Evolutionary conservation across 257 asterid genomes (phyloP).

Genomic region (Nicotiana benthamiana): DNA sequence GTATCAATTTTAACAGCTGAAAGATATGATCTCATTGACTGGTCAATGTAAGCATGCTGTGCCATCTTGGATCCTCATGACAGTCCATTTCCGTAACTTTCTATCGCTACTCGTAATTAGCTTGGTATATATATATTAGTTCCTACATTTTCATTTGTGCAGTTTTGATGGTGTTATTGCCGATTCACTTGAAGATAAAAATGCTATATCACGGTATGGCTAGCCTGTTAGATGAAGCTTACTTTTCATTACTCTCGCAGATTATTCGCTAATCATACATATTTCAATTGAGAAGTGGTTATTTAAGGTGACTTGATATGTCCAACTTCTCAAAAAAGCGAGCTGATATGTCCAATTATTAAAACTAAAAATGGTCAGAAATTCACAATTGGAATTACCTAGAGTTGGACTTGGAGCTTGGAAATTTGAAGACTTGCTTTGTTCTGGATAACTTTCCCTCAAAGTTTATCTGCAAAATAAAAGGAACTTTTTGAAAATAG

Average conservation of each 20-base stretch:
- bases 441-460: neutral
- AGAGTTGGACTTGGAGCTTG: neutral
- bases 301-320: too few relatives aligned
- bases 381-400: neutral
- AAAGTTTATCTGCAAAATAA: neutral
- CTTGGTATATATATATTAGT: constrained; percentile 1
- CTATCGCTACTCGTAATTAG: neutral
- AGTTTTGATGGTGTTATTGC: constrained; percentile 85
- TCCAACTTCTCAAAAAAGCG: neutral
- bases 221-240: constrained; percentile 1
- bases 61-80: constrained; percentile 10
- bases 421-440: neutral
- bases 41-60: constrained; percentile 71
- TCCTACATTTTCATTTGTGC: constrained; percentile 32
- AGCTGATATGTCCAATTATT: neutral
- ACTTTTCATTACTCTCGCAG: neutral
- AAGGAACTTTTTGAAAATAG: neutral
- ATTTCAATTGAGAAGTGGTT: neutral
- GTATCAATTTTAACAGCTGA: constrained; percentile 70
- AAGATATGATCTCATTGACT: constrained; percentile 68
- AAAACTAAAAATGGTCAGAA: neutral
- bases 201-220: constrained; percentile 64
- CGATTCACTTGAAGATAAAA: constrained; percentile 79
- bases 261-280: neutral
- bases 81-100: neutral